A percentile compares a stretch with the other conserved stretches of the same genome.
Conservation (phyloP, 441 rosid genomes). For the Adansonia madagascariensis region DNA sequence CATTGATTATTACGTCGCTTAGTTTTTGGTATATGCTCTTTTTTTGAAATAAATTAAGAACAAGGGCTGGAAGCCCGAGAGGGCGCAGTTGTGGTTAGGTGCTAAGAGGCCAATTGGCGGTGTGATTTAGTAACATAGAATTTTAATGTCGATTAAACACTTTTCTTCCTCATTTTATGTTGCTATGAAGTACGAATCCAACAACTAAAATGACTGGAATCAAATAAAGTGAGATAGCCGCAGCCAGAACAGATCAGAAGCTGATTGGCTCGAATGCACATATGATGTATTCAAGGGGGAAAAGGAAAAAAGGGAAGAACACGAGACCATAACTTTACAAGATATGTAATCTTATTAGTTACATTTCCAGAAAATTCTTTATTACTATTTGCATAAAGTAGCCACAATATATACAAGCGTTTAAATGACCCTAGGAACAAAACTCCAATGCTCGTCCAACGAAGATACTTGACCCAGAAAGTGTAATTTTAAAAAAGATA, state of each 20-base stretch:
- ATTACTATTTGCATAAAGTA: slow-evolving; percentile 9
- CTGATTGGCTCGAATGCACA: background rate
- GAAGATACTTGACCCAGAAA: slow-evolving; percentile 16
- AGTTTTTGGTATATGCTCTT: background rate
- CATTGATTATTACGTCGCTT: no score
- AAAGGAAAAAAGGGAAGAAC: background rate
- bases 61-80: background rate
- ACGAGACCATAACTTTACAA: background rate
- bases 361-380: background rate
- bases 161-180: background rate
- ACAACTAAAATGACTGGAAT: background rate
- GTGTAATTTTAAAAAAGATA: slow-evolving; percentile 5
- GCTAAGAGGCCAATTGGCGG: no score
- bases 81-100: background rate
- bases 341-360: background rate
- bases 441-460: background rate
- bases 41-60: background rate
- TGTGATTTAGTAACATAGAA: background rate
- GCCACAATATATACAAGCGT: no score
- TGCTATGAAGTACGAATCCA: background rate
- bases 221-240: background rate
- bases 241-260: background rate
- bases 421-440: no score
- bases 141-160: background rate
- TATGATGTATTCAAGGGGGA: background rate